Base-by-base conservation (phyloP, 2,329 filamentous ascomycete species). In the Harringtonia aguacate region DNA sequence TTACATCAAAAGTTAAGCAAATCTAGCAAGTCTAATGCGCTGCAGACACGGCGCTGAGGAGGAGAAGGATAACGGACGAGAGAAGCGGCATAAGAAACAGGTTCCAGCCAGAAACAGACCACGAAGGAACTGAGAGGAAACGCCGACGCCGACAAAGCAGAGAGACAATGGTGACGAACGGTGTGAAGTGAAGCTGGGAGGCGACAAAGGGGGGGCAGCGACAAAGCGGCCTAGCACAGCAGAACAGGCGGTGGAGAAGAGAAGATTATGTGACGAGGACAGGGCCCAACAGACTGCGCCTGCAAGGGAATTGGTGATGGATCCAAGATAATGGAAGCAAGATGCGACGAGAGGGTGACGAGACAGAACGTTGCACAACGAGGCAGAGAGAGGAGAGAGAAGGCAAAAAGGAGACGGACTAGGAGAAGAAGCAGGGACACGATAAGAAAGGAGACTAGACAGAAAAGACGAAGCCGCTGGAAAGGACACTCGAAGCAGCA, bases 331-430 rank as follows among this genome's bases (percentile, higher is more conserved):
- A n/a, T n/a, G n/a, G 21, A 15, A 29, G 13, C 27, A 27, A 8
- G 21, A 15, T 42, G 20, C 10, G 15, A 10, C 5, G 39, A 8
- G 27, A 4, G 22, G 24, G 36, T 6, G 22, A 29, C 8, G n/a
- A 13, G 22, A 24, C 17, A 5, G 22, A 27, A 27, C 18, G 20
- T 30, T 40, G 43, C n/a, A n/a, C n/a, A 40, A 42, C 30, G 47
- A 46, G 33, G n/a, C 39, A 39, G 36, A 31, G 46, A 46, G 45
- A 48, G 45, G 47, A 46, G 24, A 21, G 51, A 55, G 55, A 58
- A 54, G 53, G 55, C 56, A 50, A 56, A 55, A 59, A 57, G 53
- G 50, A 61, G 52, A 57, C 61, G 58, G 54, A 52, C 48, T 44
- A 55, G 55, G 57, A 61, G 53, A 54, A 51, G 54, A 58, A 51